Conservation (phyloP, 2,329 filamentous ascomycete species). For the Elsinoe batatas region DNA sequence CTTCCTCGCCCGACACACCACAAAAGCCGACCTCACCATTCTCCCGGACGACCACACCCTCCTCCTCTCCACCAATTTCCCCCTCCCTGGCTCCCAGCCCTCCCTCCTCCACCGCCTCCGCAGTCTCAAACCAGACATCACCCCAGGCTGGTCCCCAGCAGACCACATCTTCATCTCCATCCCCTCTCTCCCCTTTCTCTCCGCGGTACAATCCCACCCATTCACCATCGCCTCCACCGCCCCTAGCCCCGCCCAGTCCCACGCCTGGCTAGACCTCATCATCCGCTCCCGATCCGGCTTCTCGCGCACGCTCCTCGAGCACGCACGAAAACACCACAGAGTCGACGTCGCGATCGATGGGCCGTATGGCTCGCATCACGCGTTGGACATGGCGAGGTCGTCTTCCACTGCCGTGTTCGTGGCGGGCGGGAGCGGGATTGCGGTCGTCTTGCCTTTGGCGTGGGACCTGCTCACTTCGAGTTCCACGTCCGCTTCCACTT, state of each 20-base stretch:
- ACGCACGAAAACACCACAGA: constrained; percentile 38
- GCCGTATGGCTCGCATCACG: constrained; percentile 52
- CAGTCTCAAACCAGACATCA: constrained; percentile 23
- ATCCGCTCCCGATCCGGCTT: constrained; percentile 53
- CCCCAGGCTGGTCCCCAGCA: constrained; percentile 48
- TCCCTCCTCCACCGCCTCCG: constrained; percentile 14
- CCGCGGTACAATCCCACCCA: constrained; percentile 52
- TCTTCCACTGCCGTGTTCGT: constrained; percentile 45
- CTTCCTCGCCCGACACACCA: constrained; percentile 39
- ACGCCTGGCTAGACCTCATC: constrained; percentile 47
- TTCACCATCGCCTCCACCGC: constrained; percentile 57
- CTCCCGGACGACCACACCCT: constrained; percentile 50
- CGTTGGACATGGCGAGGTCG: constrained; percentile 43
- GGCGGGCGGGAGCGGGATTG: constrained; percentile 56
- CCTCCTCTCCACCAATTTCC: constrained; percentile 38
- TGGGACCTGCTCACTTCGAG: constrained; percentile 33
- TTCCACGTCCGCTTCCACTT: constrained; percentile 8
- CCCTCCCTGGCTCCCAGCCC: constrained; percentile 18
- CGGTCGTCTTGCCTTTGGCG: constrained; percentile 52
- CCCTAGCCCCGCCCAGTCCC: constrained; percentile 29
- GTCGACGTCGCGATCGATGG: constrained; percentile 50
- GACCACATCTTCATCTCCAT: constrained; percentile 56
- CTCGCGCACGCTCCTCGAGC: constrained; percentile 44
- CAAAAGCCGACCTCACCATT: constrained; percentile 43
- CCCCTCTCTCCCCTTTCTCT: constrained; percentile 43